Percentiles rank a stretch among this genome's conserved stretches.
Evolutionary conservation across 176 grass and related monocot species (phyloP).

Genomic region (Lolium multiflorum): DNA sequence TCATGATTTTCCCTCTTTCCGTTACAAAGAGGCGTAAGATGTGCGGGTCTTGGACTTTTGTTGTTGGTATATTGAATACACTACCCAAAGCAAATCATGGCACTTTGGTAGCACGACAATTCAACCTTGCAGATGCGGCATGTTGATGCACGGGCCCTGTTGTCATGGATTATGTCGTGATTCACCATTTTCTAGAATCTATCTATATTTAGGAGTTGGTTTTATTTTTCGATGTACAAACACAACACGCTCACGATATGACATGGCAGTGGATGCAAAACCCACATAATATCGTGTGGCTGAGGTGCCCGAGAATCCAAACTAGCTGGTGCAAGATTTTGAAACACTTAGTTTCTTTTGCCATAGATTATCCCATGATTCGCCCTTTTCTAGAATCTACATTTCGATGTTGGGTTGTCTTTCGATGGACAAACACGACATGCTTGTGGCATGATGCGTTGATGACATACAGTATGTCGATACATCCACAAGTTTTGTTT

Average conservation of each 20-base stretch:
- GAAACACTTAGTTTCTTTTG: neutral
- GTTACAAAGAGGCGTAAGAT: neutral
- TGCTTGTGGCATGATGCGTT: neutral
- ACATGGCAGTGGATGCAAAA: too few species aligned
- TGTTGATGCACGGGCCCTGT: neutral
- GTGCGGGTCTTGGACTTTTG: neutral
- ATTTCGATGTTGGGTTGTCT: neutral
- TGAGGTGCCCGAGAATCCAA: too few species aligned
- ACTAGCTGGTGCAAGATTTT: too few species aligned
- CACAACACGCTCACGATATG: too few species aligned
- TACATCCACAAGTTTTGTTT: neutral
- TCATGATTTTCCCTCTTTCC: neutral
- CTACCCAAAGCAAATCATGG: too few species aligned
- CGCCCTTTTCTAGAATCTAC: neutral
- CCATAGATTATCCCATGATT: neutral
- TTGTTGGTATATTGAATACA: too few species aligned
- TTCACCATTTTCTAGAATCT: neutral
- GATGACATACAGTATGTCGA: neutral
- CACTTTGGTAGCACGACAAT: neutral
- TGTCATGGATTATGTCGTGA: neutral
- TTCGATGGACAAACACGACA: neutral
- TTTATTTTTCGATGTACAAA: too few species aligned
- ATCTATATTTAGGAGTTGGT: too few species aligned
- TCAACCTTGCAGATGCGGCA: neutral
- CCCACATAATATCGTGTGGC: too few species aligned